These are phyloP conservation scores for Coelastrella sp. DNA, from an alignment of 139 green algal genomes.

Conservation along the genomic window DNA sequence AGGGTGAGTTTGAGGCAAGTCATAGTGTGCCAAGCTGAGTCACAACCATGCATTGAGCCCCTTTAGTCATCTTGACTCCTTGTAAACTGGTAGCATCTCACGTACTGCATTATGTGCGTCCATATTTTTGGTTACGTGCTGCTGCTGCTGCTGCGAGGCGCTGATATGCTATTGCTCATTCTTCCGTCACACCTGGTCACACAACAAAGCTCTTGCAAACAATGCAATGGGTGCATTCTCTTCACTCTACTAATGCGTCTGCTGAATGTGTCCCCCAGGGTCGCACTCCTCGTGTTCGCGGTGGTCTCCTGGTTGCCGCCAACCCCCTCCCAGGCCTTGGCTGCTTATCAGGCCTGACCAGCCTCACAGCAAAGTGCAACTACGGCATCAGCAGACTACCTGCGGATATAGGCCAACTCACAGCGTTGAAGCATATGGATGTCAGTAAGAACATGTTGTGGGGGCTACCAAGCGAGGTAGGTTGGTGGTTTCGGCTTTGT, in stretches of 20 bases:
- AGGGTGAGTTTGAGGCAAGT: background rate
- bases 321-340: conserved; percentile 47
- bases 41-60: too few relatives aligned
- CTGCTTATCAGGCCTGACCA: background rate
- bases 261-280: conserved; percentile 12
- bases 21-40: too few relatives aligned
- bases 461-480: conserved; percentile 32
- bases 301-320: background rate
- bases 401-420: conserved; percentile 8
- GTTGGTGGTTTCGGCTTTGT: background rate
- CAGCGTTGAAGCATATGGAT: conserved; percentile 22
- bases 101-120: too few relatives aligned
- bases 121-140: too few relatives aligned
- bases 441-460: conserved; percentile 51
- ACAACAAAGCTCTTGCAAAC: too few relatives aligned
- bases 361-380: conserved; percentile 46
- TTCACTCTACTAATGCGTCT: too few relatives aligned
- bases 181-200: too few relatives aligned
- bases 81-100: too few relatives aligned
- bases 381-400: conserved; percentile 51
- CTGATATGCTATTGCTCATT: too few relatives aligned
- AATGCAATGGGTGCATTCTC: too few relatives aligned
- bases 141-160: too few relatives aligned
- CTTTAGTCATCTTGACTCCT: too few relatives aligned
- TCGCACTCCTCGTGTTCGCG: background rate